A percentile compares a stretch with the other conserved stretches of the same genome.
phyloP scores from a whole-genome alignment of 1,284 basidiomycete species.

The Sporisorium graminicola region DNA sequence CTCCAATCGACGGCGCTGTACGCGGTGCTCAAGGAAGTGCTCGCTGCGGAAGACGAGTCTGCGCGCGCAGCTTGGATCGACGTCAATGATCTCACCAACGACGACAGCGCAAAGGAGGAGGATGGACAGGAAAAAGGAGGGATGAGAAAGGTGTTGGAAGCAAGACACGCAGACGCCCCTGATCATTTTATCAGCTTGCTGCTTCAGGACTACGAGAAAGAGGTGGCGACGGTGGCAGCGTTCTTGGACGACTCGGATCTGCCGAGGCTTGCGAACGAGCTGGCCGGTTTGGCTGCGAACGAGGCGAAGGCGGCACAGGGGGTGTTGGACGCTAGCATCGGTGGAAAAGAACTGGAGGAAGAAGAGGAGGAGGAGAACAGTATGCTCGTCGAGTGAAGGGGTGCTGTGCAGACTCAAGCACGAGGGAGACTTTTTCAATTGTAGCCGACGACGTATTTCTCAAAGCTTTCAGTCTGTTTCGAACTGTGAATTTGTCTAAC shows the following conservation, averaged over 20 bases:
- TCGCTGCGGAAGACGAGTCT: constrained; percentile 18
- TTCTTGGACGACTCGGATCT: constrained; percentile 43
- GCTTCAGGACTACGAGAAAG: constrained; percentile 19
- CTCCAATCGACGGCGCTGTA: constrained; percentile 43
- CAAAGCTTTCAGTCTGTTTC: not conserved
- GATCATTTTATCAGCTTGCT: constrained; percentile 21
- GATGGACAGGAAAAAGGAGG: not conserved
- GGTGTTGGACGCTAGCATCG: not conserved
- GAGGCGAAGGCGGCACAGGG: not conserved
- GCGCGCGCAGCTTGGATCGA: constrained; percentile 8
- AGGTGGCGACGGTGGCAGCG: constrained; percentile 16
- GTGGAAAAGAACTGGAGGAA: not conserved
- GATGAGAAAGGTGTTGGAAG: constrained; percentile 13
- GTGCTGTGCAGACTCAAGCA: not conserved
- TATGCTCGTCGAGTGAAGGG: constrained; percentile 23
- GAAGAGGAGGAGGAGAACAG: constrained; percentile 13
- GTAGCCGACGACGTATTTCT: too few species aligned
- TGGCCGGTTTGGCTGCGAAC: constrained; percentile 26
- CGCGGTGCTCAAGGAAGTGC: constrained; percentile 30
- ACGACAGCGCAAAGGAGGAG: not conserved
- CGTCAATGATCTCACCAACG: constrained; percentile 1
- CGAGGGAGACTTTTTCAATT: too few species aligned
- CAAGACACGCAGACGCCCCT: constrained; percentile 6
- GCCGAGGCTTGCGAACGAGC: constrained; percentile 27
- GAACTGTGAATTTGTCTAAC: too few species aligned